Conservation (phyloP, 768 basidiomycete genomes). For the Russula emetica region DNA sequence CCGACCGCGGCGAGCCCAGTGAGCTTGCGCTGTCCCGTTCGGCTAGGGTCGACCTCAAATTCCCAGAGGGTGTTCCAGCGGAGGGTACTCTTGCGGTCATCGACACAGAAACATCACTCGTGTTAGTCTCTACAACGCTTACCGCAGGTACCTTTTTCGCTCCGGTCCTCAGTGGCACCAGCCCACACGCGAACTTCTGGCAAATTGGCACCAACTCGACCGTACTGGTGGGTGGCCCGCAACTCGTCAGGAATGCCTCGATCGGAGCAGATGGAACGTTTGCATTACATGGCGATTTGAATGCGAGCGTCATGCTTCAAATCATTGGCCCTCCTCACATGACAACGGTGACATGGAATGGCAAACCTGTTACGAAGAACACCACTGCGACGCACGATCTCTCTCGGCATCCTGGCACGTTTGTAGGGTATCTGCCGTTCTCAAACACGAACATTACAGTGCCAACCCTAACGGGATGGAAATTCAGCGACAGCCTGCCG, state of each 20-base stretch:
- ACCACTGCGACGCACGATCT: constrained; percentile 33
- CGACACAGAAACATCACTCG: constrained; percentile 62
- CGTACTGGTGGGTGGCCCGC: constrained; percentile 50
- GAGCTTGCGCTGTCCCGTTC: constrained; percentile 35
- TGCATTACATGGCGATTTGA: constrained; percentile 64
- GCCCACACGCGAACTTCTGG: constrained; percentile 60
- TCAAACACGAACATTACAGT: constrained; percentile 37
- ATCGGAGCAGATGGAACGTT: constrained; percentile 38
- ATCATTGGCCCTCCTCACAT: constrained; percentile 58
- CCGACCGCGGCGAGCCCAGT: constrained; percentile 34
- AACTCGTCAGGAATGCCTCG: constrained; percentile 44
- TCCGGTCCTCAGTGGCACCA: constrained; percentile 48
- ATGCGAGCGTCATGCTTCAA: constrained; percentile 51
- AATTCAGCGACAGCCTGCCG: constrained; percentile 68
- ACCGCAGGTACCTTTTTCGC: constrained; percentile 75
- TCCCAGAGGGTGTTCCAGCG: constrained; percentile 49
- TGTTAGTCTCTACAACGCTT: constrained; percentile 61
- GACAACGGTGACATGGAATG: constrained; percentile 69
- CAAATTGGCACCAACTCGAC: constrained; percentile 67
- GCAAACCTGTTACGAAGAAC: constrained; percentile 40
- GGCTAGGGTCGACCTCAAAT: constrained; percentile 36
- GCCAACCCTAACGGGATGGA: constrained; percentile 64
- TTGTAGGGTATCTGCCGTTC: constrained; percentile 45
- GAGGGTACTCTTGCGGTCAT: constrained; percentile 55
- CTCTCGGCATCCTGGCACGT: constrained; percentile 40